A percentile compares a stretch with the other conserved stretches of the same genome.
Conservation (phyloP, 2,329 filamentous ascomycete species). For the Sordariomycetes sp. region DNA sequence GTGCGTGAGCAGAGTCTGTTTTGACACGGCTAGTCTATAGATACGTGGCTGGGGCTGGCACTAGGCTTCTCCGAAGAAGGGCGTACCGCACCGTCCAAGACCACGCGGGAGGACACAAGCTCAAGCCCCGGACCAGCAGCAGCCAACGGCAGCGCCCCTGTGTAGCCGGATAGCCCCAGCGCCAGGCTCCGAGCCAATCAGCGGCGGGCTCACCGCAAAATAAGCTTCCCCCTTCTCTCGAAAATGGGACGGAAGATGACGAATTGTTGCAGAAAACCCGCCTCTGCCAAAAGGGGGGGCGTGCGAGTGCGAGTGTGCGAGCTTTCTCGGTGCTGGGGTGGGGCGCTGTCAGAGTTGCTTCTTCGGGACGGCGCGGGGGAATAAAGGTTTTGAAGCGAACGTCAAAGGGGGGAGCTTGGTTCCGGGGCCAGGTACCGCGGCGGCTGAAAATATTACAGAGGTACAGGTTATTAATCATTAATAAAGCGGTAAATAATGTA, state of each 20-base stretch:
- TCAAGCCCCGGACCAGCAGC: neutral
- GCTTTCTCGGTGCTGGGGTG: too few species aligned
- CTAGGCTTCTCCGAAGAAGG: neutral
- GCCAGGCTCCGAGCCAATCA: constrained; percentile 1
- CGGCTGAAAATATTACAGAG: neutral
- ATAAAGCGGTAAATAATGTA: neutral
- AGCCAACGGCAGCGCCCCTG: neutral
- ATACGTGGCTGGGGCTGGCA: too few species aligned
- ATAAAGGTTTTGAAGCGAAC: neutral
- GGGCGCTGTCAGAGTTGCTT: too few species aligned
- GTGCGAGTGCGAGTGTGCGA: neutral
- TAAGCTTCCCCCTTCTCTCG: neutral
- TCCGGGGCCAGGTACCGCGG: neutral
- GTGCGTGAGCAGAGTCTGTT: too few species aligned
- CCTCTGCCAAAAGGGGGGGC: neutral
- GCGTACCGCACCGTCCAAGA: neutral
- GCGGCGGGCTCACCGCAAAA: neutral
- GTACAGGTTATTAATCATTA: neutral
- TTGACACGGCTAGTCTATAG: too few species aligned
- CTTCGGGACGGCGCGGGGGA: too few species aligned
- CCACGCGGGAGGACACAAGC: neutral
- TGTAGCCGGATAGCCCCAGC: neutral
- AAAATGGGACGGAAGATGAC: neutral
- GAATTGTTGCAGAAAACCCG: neutral
- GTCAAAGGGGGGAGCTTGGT: neutral